A percentile compares a stretch with the other conserved stretches of the same genome.
phyloP scores from a whole-genome alignment of 331 rosid genomes.

The Malus hybrid region DNA sequence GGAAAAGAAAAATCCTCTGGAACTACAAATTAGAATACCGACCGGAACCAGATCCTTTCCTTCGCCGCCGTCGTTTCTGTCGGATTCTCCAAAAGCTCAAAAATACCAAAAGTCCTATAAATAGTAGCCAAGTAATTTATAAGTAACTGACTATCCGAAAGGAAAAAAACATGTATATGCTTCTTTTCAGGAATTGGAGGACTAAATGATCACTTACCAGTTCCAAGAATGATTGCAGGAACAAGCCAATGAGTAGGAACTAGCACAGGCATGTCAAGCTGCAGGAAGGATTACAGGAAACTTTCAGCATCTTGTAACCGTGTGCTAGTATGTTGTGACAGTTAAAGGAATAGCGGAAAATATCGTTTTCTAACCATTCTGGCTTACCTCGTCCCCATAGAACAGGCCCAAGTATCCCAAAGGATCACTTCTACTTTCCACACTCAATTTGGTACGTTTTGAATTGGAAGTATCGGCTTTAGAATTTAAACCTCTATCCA shows the following conservation, averaged over 20 bases:
- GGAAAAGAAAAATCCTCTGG: conserved; percentile 14
- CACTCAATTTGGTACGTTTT: conserved; percentile 17
- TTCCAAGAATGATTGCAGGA: conserved; percentile 23
- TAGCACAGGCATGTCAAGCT: conserved; percentile 68
- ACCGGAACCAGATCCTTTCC: conserved; percentile 64
- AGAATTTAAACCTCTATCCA: conserved; percentile 60
- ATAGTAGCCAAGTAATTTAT: background rate
- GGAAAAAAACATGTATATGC: background rate
- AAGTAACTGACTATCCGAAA: background rate
- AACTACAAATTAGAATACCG: conserved; percentile 58
- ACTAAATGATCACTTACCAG: no score
- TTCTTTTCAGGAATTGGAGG: no score
- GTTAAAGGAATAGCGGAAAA: background rate
- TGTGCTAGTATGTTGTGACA: background rate
- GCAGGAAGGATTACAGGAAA: conserved; percentile 27
- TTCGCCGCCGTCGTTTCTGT: conserved; percentile 74
- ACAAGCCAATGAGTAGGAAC: conserved; percentile 74
- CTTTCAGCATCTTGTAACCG: conserved; percentile 17
- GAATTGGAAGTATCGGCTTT: conserved; percentile 19
- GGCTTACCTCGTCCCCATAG: conserved; percentile 76
- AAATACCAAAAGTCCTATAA: conserved; percentile 50
- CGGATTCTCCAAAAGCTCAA: conserved; percentile 83
- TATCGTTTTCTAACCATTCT: background rate
- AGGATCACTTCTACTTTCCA: conserved; percentile 30
- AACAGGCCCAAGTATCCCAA: conserved; percentile 67